Evolutionary conservation across 768 basidiomycete genomes (phyloP).

Genomic region (Scleroderma bovista): DNA sequence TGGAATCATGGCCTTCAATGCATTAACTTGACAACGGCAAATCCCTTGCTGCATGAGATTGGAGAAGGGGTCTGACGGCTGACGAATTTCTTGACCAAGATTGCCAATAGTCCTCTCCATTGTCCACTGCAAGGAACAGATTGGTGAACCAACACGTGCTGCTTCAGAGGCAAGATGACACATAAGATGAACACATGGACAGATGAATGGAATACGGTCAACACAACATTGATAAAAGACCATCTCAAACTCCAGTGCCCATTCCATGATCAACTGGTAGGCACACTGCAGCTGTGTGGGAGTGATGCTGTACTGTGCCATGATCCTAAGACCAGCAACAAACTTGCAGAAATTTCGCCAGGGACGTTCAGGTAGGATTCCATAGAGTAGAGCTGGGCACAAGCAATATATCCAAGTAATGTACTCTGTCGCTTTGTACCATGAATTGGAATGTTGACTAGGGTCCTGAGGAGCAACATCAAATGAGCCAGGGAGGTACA

Average conservation of each 20-base stretch:
- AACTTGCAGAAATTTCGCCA: conserved; percentile 1
- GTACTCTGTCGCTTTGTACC: neutral
- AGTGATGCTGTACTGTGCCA: conserved; percentile 1
- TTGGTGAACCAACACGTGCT: conserved; percentile 14
- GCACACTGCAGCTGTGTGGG: neutral
- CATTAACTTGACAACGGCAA: conserved; percentile 14
- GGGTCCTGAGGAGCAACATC: conserved; percentile 17
- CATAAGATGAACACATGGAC: conserved; percentile 19
- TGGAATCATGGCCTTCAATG: conserved; percentile 10
- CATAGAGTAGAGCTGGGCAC: neutral
- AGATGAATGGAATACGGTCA: conserved; percentile 24
- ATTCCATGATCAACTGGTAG: conserved; percentile 17
- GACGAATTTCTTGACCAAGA: conserved; percentile 20
- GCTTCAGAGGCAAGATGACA: conserved; percentile 14
- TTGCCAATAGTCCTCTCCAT: conserved; percentile 23
- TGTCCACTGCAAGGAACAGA: conserved; percentile 23
- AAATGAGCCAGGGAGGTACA: conserved; percentile 16
- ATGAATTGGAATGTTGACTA: neutral
- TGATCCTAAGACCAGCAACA: neutral
- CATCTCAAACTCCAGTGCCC: conserved; percentile 21
- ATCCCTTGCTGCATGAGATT: no score
- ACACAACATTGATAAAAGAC: conserved; percentile 18
- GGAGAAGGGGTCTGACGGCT: conserved; percentile 22
- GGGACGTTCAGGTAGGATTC: no score
- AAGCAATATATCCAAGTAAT: neutral